Evolutionary conservation across 2,329 filamentous ascomycete genomes (phyloP).

Genomic region (Hypoxylon sp.): DNA sequence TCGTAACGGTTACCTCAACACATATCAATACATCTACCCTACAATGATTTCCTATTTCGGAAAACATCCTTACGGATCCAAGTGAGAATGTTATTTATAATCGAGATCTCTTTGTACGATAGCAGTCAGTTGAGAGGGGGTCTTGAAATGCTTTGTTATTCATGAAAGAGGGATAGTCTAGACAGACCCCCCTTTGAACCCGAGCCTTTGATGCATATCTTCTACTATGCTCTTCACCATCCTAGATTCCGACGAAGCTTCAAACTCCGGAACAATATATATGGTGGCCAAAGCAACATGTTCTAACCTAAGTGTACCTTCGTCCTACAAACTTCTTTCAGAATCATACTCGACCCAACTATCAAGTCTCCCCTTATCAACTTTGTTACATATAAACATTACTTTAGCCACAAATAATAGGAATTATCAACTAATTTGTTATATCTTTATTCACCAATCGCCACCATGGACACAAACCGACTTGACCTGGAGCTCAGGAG

Average conservation of each 20-base stretch:
- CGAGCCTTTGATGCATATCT: background rate
- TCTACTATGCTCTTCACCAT: background rate
- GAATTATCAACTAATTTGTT: background rate
- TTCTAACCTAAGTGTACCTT: background rate
- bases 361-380: background rate
- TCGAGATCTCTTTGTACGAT: background rate
- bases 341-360: background rate
- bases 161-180: background rate
- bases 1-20: background rate
- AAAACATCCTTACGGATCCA: background rate
- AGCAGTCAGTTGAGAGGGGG: background rate
- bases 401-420: background rate
- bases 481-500: background rate
- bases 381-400: background rate
- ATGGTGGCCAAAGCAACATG: background rate
- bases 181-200: background rate
- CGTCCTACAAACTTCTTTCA: background rate
- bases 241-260: background rate
- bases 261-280: background rate
- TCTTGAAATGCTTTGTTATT: conserved; percentile 2
- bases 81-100: background rate
- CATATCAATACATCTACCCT: background rate
- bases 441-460: background rate
- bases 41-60: conserved; percentile 1
- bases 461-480: background rate